phyloP scores from a whole-genome alignment of 306 rosid species.

The Pachyrhizus erosus region DNA sequence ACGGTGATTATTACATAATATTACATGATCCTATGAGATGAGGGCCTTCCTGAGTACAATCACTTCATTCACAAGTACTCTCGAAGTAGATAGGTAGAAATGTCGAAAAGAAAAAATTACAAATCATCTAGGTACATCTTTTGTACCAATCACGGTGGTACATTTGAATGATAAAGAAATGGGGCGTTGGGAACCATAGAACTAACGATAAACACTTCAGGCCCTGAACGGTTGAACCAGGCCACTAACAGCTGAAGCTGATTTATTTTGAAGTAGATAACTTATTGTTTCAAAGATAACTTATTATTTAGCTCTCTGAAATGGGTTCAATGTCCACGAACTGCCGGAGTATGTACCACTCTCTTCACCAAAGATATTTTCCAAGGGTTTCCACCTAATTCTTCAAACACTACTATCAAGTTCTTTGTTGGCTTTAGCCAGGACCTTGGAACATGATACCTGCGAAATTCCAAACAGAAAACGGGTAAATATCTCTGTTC shows the following conservation, averaged over 20 bases:
- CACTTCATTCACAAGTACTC: neutral
- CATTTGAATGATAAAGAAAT: too few relatives aligned
- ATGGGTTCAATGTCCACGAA: too few relatives aligned
- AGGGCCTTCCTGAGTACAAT: neutral
- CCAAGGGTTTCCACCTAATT: constrained; percentile 85
- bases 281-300: constrained; percentile 23
- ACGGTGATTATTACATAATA: neutral
- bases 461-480: constrained; percentile 45
- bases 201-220: too few relatives aligned
- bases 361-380: constrained; percentile 74
- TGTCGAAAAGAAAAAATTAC: constrained; percentile 29
- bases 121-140: constrained; percentile 23
- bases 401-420: constrained; percentile 82
- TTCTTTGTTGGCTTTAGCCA: constrained; percentile 88
- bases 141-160: too few relatives aligned
- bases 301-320: too few relatives aligned
- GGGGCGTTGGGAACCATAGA: too few relatives aligned
- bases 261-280: constrained; percentile 22
- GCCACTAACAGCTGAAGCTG: constrained; percentile 22
- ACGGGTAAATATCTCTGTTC: neutral
- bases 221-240: neutral
- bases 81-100: neutral
- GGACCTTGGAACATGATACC: constrained; percentile 95
- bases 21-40: too few relatives aligned
- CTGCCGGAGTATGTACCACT: constrained; percentile 41